These are phyloP conservation scores for Mucor circinelloides DNA, from an alignment of 371 early-diverging fungal species.

Conservation along the genomic window DNA sequence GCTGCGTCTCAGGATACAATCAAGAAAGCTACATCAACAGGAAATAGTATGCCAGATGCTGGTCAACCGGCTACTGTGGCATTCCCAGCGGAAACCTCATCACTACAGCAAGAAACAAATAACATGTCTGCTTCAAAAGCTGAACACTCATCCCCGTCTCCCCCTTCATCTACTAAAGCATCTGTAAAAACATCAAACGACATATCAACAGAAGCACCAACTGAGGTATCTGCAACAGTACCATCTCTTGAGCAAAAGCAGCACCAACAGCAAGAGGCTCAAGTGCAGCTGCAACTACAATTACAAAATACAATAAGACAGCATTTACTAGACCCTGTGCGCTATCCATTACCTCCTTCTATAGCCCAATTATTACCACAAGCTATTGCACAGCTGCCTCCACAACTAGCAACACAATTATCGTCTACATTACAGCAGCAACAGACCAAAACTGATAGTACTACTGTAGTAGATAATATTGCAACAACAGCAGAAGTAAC, in stretches of 20 bases:
- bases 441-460: not conserved
- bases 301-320: conserved; percentile 50
- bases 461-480: not conserved
- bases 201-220: not conserved
- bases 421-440: conserved; percentile 29
- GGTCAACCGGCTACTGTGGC: not conserved
- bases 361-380: conserved; percentile 48
- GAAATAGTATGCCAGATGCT: not conserved
- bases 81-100: not conserved
- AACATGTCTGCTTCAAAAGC: not conserved
- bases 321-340: conserved; percentile 46
- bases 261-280: not conserved
- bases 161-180: not conserved
- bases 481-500: not conserved
- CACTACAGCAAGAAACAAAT: not conserved
- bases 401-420: conserved; percentile 45
- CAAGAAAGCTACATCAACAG: not conserved
- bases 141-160: not conserved
- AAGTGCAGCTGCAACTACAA: conserved; percentile 34
- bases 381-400: conserved; percentile 51
- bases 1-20: not conserved
- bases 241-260: not conserved
- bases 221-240: not conserved
- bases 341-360: conserved; percentile 46
- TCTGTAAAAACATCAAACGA: not conserved